These are phyloP conservation scores for Lentinus brumalis DNA, from an alignment of 768 basidiomycete genomes.

Conservation along the genomic window DNA sequence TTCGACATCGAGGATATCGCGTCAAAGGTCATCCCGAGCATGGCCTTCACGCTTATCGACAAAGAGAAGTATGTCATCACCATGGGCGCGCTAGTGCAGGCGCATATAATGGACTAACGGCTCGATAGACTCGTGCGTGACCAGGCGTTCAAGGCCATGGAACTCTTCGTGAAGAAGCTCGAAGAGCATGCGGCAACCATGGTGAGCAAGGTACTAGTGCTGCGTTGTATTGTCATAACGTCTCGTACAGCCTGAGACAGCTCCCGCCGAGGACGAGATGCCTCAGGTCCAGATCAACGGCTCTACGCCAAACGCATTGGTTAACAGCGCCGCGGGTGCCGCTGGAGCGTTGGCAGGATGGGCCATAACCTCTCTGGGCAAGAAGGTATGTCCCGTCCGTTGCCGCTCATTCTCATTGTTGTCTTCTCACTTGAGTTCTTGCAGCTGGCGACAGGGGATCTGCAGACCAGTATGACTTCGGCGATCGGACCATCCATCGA, in stretches of 20 bases:
- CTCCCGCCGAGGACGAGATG: slow-evolving; percentile 27
- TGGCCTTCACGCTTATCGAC: slow-evolving; percentile 80
- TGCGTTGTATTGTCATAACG: background rate
- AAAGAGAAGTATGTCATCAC: slow-evolving; percentile 77
- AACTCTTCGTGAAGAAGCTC: slow-evolving; percentile 81
- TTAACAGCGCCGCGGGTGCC: slow-evolving; percentile 87
- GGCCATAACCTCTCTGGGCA: slow-evolving; percentile 91
- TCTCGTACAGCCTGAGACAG: slow-evolving; percentile 56
- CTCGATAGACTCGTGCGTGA: slow-evolving; percentile 80
- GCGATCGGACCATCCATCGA: slow-evolving; percentile 36
- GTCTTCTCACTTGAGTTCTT: background rate
- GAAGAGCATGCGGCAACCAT: slow-evolving; percentile 79
- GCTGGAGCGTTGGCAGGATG: slow-evolving; percentile 92
- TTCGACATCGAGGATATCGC: slow-evolving; percentile 90
- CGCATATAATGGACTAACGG: background rate
- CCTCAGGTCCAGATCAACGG: slow-evolving; percentile 18
- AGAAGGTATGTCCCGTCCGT: slow-evolving; percentile 53
- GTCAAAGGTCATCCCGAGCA: slow-evolving; percentile 83
- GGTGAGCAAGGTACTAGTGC: slow-evolving; percentile 48
- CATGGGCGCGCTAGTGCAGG: background rate
- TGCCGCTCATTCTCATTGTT: background rate
- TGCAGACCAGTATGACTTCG: slow-evolving; percentile 66
- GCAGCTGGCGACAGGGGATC: slow-evolving; percentile 71
- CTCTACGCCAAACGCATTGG: slow-evolving; percentile 50
- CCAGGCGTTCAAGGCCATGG: slow-evolving; percentile 93